Evolutionary conservation across 306 rosid species (phyloP).

Genomic region (Trichosanthes cucumerina): DNA sequence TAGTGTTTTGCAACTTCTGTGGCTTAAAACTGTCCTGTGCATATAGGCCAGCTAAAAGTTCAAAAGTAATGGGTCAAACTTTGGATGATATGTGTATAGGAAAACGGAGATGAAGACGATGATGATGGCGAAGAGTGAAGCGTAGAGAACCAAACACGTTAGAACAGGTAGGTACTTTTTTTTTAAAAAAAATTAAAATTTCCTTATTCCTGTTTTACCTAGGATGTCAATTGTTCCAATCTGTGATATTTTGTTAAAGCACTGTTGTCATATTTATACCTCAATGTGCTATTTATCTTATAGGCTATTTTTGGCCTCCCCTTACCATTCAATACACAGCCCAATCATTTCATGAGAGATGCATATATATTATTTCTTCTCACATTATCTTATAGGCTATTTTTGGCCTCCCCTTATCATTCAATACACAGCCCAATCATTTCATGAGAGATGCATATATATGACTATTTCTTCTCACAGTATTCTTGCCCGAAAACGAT

Average conservation of each 20-base stretch:
- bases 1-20: not conserved
- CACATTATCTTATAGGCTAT: not conserved
- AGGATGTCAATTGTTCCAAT: constrained; percentile 8
- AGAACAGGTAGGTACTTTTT: not conserved
- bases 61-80: not conserved
- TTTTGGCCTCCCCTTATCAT: not conserved
- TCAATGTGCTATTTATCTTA: constrained; percentile 3
- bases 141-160: not conserved
- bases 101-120: constrained; percentile 25
- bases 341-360: not conserved
- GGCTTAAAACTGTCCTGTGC: not conserved
- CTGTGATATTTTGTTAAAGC: not conserved
- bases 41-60: not conserved
- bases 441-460: not conserved
- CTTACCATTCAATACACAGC: not conserved
- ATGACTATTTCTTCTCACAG: not conserved
- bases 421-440: not conserved
- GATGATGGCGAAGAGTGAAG: constrained; percentile 5
- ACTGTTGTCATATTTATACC: constrained; percentile 1
- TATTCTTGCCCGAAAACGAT: too few relatives aligned
- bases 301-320: not conserved
- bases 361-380: too few relatives aligned
- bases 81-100: not conserved
- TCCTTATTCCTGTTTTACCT: not conserved
- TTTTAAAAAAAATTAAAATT: not conserved